Evolutionary conservation across 805 yeast species (phyloP).

Genomic region (Saccharomycopsis microspora): DNA sequence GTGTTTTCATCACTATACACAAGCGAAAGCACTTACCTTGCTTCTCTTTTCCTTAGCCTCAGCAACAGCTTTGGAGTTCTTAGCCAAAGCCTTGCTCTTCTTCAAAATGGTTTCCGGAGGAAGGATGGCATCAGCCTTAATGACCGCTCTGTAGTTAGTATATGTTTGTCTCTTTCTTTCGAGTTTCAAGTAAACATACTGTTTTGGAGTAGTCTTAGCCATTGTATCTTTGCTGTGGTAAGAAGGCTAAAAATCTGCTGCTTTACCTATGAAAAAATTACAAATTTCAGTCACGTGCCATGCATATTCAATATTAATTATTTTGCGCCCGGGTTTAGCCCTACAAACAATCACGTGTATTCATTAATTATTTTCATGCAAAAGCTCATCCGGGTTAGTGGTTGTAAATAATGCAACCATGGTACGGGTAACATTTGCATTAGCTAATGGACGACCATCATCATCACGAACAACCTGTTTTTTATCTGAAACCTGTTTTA

Average conservation of each 20-base stretch:
- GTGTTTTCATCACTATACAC: constrained; percentile 14
- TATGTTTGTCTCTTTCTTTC: neutral
- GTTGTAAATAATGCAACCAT: constrained; percentile 8
- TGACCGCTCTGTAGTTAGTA: constrained; percentile 24
- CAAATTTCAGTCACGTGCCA: neutral
- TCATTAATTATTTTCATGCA: constrained; percentile 1
- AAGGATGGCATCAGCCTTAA: constrained; percentile 20
- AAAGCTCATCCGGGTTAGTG: constrained; percentile 12
- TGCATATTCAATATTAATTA: neutral
- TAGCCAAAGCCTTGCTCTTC: constrained; percentile 70
- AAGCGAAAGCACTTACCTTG: constrained; percentile 50
- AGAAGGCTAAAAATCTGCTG: neutral
- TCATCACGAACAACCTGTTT: constrained; percentile 3
- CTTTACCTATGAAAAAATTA: neutral
- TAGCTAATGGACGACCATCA: constrained; percentile 6
- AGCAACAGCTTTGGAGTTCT: constrained; percentile 66
- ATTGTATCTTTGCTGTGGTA: neutral
- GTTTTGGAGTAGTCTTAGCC: neutral
- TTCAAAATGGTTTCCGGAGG: constrained; percentile 80
- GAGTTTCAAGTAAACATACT: neutral
- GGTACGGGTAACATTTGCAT: constrained; percentile 2
- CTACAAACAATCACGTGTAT: neutral
- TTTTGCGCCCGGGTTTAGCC: neutral
- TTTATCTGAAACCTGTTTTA: neutral
- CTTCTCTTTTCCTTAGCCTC: constrained; percentile 71